These are phyloP conservation scores for Picea glauca DNA, from an alignment of 75 land plant genomes.

Conservation along the genomic window DNA sequence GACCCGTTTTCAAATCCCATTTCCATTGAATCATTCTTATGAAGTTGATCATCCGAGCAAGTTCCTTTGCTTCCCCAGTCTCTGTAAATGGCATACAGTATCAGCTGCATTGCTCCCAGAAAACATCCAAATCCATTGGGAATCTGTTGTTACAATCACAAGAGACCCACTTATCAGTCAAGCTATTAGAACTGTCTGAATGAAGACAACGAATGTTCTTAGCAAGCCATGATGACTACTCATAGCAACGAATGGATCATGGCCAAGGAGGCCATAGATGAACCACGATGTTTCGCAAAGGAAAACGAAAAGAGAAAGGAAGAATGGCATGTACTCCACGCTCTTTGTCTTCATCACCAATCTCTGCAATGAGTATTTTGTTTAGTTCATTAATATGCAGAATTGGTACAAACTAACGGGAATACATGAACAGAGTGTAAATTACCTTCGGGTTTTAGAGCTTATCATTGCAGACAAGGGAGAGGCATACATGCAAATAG, in stretches of 20 bases:
- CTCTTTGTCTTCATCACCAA: conserved; percentile 66
- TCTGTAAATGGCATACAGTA: conserved; percentile 50
- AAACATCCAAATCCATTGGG: conserved; percentile 49
- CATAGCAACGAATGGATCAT: conserved; percentile 59
- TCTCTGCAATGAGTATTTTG: conserved; percentile 24
- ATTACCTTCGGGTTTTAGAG: not conserved
- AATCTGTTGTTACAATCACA: conserved; percentile 21
- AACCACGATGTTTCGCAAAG: conserved; percentile 64
- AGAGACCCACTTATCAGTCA: not conserved
- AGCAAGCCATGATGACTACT: conserved; percentile 12
- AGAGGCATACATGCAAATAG: conserved; percentile 40
- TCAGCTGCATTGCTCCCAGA: conserved; percentile 41
- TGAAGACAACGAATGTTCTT: too few species aligned
- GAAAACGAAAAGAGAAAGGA: conserved; percentile 67
- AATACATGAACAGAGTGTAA: not conserved
- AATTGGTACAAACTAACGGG: too few species aligned
- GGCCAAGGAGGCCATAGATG: conserved; percentile 58
- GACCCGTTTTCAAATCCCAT: not conserved
- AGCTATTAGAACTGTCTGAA: too few species aligned
- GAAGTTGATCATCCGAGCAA: not conserved
- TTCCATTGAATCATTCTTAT: not conserved
- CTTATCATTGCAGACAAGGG: conserved; percentile 35
- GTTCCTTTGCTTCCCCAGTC: conserved; percentile 8
- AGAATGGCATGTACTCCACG: conserved; percentile 85
- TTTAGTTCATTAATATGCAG: not conserved